phyloP scores from a whole-genome alignment of 2,329 filamentous ascomycete genomes.

The Didymosphaeria variabile region DNA sequence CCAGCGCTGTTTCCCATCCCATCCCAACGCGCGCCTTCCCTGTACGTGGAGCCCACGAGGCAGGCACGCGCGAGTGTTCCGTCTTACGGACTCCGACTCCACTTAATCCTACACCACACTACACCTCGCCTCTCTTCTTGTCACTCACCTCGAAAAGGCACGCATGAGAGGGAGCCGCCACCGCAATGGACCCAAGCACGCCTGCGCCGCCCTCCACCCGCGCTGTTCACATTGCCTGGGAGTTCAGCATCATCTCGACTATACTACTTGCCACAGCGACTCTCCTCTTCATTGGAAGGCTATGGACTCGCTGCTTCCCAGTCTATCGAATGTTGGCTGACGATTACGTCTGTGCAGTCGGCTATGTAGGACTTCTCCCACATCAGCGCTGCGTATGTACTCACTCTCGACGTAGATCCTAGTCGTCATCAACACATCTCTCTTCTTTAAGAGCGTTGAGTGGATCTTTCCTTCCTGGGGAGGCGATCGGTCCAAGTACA shows the following conservation, averaged over 20 bases:
- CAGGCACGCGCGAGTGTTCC: not conserved
- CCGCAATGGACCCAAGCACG: constrained; percentile 5
- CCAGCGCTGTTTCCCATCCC: not conserved
- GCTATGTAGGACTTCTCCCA: constrained; percentile 22
- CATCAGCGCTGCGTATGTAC: not conserved
- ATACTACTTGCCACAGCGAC: constrained; percentile 22
- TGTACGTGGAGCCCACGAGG: not conserved
- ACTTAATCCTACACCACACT: not conserved
- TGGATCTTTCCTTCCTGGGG: constrained; percentile 21
- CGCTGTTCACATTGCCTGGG: constrained; percentile 1
- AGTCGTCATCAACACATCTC: constrained; percentile 23
- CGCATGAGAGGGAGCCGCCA: constrained; percentile 5
- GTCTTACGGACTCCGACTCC: not conserved
- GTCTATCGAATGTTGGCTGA: constrained; percentile 26
- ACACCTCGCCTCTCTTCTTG: not conserved
- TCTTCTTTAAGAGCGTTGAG: constrained; percentile 24
- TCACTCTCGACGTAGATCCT: constrained; percentile 15
- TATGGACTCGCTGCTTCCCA: constrained; percentile 28
- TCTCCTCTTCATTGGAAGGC: constrained; percentile 24
- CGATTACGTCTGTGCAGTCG: constrained; percentile 26
- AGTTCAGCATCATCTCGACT: constrained; percentile 24
- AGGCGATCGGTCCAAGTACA: constrained; percentile 13
- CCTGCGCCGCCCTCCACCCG: constrained; percentile 1
- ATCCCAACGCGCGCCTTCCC: not conserved
- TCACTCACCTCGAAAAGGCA: not conserved